Percentiles rank a stretch among this genome's conserved stretches.
Evolutionary conservation across 2,329 filamentous ascomycete species (phyloP).

Genomic region (Aspergillus bombycis): DNA sequence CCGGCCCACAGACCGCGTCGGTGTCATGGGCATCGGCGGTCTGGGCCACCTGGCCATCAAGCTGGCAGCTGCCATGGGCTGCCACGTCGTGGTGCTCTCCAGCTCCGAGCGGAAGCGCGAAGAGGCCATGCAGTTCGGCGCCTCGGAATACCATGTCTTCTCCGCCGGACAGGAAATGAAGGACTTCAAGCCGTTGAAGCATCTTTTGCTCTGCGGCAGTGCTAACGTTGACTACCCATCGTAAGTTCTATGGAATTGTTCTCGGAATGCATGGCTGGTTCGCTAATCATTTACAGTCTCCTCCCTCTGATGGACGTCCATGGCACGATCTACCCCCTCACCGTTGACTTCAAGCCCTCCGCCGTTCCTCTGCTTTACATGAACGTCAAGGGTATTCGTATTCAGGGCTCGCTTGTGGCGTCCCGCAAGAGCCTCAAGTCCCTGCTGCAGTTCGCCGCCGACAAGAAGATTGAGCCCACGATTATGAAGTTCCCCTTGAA

Average conservation of each 20-base stretch:
- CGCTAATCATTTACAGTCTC: conserved; percentile 5
- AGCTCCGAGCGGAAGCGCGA: conserved; percentile 24
- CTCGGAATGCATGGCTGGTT: neutral
- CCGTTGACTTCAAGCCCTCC: conserved; percentile 23
- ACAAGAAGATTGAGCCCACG: conserved; percentile 64
- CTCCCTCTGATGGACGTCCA: conserved; percentile 30
- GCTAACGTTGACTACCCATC: conserved; percentile 17
- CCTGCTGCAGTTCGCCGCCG: conserved; percentile 65
- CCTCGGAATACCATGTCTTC: conserved; percentile 60
- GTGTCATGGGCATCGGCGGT: conserved; percentile 70
- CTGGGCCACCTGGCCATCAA: conserved; percentile 72
- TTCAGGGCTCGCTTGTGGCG: conserved; percentile 67
- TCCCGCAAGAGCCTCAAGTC: conserved; percentile 65
- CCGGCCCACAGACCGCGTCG: conserved; percentile 68
- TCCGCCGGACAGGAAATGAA: neutral
- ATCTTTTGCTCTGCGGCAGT: conserved; percentile 21
- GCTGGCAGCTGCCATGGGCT: conserved; percentile 68
- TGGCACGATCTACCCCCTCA: conserved; percentile 33
- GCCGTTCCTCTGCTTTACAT: conserved; percentile 48
- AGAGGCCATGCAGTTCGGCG: conserved; percentile 53
- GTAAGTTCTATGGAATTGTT: conserved; percentile 6
- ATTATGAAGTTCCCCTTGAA: conserved; percentile 65
- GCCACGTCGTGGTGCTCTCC: conserved; percentile 48
- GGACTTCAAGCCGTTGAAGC: conserved; percentile 19
- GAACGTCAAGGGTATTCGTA: conserved; percentile 56